A percentile compares a stretch with the other conserved stretches of the same genome.
These are phyloP conservation scores for Nemophila menziesii DNA, from an alignment of 257 asterid species.

Conservation along the genomic window DNA sequence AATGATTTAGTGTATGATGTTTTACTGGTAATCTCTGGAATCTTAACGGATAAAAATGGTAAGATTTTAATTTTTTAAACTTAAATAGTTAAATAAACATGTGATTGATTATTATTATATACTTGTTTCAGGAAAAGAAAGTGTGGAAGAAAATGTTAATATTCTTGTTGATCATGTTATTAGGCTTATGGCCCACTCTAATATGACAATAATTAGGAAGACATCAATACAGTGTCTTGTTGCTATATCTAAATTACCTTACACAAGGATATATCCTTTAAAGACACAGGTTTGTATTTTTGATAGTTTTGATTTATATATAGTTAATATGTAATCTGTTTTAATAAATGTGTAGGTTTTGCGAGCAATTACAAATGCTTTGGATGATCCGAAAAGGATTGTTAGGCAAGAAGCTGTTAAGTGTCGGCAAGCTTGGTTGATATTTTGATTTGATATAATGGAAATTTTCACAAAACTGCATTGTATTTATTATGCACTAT, in stretches of 20 bases:
- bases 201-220: constrained; percentile 70
- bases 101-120: not conserved
- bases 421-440: constrained; percentile 80
- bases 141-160: constrained; percentile 53
- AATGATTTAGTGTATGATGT: constrained; percentile 54
- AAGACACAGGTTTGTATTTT: constrained; percentile 45
- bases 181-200: constrained; percentile 44
- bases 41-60: constrained; percentile 71
- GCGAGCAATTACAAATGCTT: constrained; percentile 58
- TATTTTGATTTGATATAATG: not conserved
- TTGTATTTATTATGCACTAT: no score
- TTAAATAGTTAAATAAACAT: no score
- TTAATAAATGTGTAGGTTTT: constrained; percentile 46
- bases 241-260: constrained; percentile 63
- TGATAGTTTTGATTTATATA: constrained; percentile 5
- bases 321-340: no score
- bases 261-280: constrained; percentile 66
- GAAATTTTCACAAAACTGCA: no score
- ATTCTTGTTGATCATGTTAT: constrained; percentile 39
- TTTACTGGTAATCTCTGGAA: constrained; percentile 65
- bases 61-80: constrained; percentile 13
- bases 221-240: constrained; percentile 86
- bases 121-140: constrained; percentile 51
- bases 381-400: constrained; percentile 78
- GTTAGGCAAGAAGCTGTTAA: constrained; percentile 89